Base-by-base conservation (phyloP, 345 rosid species). In the Populus deltoides region DNA sequence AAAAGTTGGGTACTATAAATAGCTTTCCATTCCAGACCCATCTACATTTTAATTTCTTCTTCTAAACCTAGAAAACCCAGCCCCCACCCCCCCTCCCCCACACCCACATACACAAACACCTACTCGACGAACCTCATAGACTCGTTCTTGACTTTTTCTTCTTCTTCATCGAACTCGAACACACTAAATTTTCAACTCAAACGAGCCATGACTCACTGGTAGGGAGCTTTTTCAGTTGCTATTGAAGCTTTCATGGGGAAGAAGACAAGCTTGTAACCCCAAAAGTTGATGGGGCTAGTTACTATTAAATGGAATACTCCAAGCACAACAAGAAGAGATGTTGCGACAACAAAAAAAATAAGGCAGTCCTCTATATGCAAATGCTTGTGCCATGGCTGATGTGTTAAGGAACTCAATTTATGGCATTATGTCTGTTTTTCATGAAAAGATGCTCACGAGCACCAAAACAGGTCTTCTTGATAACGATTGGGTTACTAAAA, bases 171-270 rank as follows among this genome's bases (percentile, higher is more conserved):
- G 31, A 79, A 79, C 35, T 79, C 74, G 4, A 45, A 45, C 49
- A 45, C 49, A 45, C 49, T 45, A 11, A 45, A 45, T 45, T 11
- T 45, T 12, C 13, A 12, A 45, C 49, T 10, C 49, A 12, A 45
- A 36, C 76, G 72, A 65, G 67, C 65, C 81, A 78, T 72, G 51
- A 83, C 87, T 96, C 36, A 88, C 97, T 36, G 96, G 99, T 75
- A 89, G 94, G 29, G 33, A 10, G 25, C 66, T 10, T 25, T n/a
- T 17, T 22, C 80, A 93, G 89, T 96, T 16, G 93, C 97, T 7
- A 87, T 90, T 39, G 99, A 93, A 84, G 84, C 94, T 67, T 90
- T 88, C 57, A 89, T 91, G 93, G 97, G 97, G 63, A 93, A 93
- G 85, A 93, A 90, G 76, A 88, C 90, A 51, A 89, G 85, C 81